These are phyloP conservation scores for Serendipita sp. DNA, from an alignment of 768 basidiomycete genomes.

Conservation along the genomic window DNA sequence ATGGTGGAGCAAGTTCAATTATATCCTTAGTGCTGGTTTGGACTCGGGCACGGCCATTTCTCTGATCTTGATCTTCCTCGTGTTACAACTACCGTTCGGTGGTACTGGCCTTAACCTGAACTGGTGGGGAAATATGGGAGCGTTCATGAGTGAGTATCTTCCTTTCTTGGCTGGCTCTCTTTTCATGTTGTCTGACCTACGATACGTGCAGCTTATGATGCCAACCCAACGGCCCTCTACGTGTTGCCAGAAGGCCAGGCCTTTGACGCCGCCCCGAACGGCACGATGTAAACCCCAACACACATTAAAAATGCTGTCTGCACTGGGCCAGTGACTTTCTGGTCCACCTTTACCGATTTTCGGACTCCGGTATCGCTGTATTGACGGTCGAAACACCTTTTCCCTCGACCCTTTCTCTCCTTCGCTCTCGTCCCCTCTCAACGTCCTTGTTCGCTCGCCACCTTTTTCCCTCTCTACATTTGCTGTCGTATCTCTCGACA, in stretches of 20 bases:
- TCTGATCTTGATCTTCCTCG: conserved; percentile 27
- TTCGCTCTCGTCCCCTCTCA: too few species aligned
- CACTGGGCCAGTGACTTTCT: too few species aligned
- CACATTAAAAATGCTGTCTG: neutral
- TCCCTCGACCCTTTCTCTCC: too few species aligned
- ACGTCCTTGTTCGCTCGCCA: too few species aligned
- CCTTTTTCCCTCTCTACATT: too few species aligned
- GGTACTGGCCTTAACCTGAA: conserved; percentile 17
- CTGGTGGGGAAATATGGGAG: conserved; percentile 24
- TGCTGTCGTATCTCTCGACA: too few species aligned
- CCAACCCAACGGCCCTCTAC: neutral
- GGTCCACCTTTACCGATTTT: too few species aligned
- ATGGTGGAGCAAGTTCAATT: conserved; percentile 40
- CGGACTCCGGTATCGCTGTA: too few species aligned
- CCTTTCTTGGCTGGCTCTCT: neutral
- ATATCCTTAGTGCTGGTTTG: conserved; percentile 27
- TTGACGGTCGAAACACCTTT: too few species aligned
- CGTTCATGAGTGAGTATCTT: neutral
- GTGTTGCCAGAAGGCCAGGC: neutral
- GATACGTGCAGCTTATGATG: neutral
- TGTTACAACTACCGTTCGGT: conserved; percentile 22
- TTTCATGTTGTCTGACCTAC: neutral
- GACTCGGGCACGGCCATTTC: conserved; percentile 26
- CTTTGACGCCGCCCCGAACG: neutral
- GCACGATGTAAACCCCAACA: neutral